Evolutionary conservation across 2,329 filamentous ascomycete genomes (phyloP), one percentile per base, ranked within the genome.

Genomic region (Aureobasidium sp.): DNA sequence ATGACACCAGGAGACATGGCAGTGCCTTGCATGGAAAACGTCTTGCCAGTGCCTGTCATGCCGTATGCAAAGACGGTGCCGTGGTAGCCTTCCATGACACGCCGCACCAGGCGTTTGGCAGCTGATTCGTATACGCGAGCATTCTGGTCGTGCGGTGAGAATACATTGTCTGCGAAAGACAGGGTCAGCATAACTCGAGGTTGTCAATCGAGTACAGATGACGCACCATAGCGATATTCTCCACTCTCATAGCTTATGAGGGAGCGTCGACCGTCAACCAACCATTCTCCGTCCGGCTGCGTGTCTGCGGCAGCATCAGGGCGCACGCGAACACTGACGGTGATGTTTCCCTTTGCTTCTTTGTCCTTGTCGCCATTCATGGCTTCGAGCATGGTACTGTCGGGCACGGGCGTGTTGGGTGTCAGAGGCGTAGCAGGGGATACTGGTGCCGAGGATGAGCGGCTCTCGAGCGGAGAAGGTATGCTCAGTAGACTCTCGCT

Each of bases 71-170:
- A 97, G 25, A 99, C 94, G 0, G 94, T 99, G 62, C 93, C 94
- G 69, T 97, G 93, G 72, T 97, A 99, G 43, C 94, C 94, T 77
- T 99, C 94, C 94, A 99, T 99, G 53, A 99, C 94, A 68, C 94
- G 83, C 67, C 94, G 88, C 49, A 99, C 94, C 55, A 99, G 80
- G 64, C 94, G 88, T 75, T 97, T 97, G 45, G 94, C 94, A 47
- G 85, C 89, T 64, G 93, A 86, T 74, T 99, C 94, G 72, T 99
- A 99, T 10, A 99, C 94, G 71, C 88, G 87, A 57, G 90, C 85
- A 71, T 99, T 99, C 72, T 96, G 89, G 71, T 99, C 93, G 71
- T 95, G 85, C 19, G 91, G 89, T 54, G 90, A 85, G 74, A 99
- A 99, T 63, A 97, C 94, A 75, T 97, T 97, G 78, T 99, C 94